Percentiles rank a stretch among this genome's conserved stretches.
These are phyloP conservation scores for Claviceps citrina DNA, from an alignment of 2,329 filamentous ascomycete species.

Conservation along the genomic window DNA sequence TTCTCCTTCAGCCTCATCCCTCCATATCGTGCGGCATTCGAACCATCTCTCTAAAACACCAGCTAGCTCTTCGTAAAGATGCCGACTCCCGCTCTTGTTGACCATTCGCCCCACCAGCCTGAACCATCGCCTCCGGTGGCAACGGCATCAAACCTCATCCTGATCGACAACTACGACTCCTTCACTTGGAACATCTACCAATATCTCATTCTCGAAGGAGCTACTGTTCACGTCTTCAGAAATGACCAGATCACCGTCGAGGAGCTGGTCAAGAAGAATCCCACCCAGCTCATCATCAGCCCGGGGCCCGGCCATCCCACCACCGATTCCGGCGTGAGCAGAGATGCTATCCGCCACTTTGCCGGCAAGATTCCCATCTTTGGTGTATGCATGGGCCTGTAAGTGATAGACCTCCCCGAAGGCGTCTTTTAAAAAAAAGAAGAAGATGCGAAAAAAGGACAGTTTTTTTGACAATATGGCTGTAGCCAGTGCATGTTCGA, in stretches of 20 bases:
- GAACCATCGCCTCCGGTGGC: slow-evolving; percentile 55
- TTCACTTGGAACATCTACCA: slow-evolving; percentile 99
- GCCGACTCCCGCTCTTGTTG: slow-evolving; percentile 39
- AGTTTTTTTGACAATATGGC: not conserved
- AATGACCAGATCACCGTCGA: slow-evolving; percentile 85
- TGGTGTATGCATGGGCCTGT: slow-evolving; percentile 98
- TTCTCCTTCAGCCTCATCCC: not conserved
- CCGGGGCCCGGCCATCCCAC: slow-evolving; percentile 87
- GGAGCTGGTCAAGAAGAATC: slow-evolving; percentile 66
- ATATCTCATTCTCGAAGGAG: slow-evolving; percentile 91
- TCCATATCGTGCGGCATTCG: not conserved
- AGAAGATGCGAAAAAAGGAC: too few species aligned
- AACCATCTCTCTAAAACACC: not conserved
- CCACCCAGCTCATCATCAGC: slow-evolving; percentile 87
- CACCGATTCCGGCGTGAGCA: slow-evolving; percentile 85
- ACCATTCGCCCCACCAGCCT: slow-evolving; percentile 79
- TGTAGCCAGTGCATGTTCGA: slow-evolving; percentile 84
- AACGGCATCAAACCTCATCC: slow-evolving; percentile 75
- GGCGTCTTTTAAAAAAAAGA: too few species aligned
- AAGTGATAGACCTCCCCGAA: slow-evolving; percentile 21
- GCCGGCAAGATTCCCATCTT: slow-evolving; percentile 87
- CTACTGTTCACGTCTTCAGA: slow-evolving; percentile 73
- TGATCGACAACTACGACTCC: slow-evolving; percentile 99
- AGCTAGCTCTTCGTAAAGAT: slow-evolving; percentile 19
- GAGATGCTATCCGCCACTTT: slow-evolving; percentile 80